phyloP scores from a whole-genome alignment of 495 filamentous ascomycete genomes.

The Daldinia childiae region DNA sequence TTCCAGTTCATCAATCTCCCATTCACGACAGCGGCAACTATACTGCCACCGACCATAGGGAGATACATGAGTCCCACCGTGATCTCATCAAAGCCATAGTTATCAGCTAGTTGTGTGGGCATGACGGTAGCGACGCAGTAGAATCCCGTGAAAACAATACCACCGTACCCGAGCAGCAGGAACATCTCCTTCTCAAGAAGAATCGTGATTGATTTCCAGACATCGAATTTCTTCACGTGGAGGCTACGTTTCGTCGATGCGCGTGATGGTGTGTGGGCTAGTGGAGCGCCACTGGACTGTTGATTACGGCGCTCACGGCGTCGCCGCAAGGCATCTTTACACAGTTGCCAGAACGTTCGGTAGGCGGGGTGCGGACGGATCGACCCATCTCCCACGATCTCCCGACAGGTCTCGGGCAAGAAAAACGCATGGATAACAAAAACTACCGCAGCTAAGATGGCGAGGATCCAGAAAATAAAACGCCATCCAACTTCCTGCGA shows the following conservation, averaged over 20 bases:
- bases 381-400: conserved; percentile 73
- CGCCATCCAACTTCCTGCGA: conserved; percentile 66
- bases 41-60: conserved; percentile 68
- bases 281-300: not conserved
- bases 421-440: conserved; percentile 53
- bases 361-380: conserved; percentile 55
- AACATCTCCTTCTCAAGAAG: conserved; percentile 69
- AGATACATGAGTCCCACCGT: conserved; percentile 67
- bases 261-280: conserved; percentile 24
- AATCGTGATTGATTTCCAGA: conserved; percentile 66
- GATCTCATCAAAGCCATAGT: conserved; percentile 68
- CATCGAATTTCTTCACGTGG: conserved; percentile 62
- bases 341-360: conserved; percentile 50
- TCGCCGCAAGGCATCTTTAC: conserved; percentile 37
- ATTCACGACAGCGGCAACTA: conserved; percentile 66
- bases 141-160: conserved; percentile 67
- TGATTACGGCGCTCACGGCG: conserved; percentile 13
- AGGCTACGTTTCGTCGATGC: conserved; percentile 46
- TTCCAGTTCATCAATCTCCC: conserved; percentile 65
- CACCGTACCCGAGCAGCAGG: conserved; percentile 65
- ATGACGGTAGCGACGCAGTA: conserved; percentile 66
- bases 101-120: conserved; percentile 58
- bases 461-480: conserved; percentile 70
- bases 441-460: conserved; percentile 56
- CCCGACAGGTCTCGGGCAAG: conserved; percentile 67